Evolutionary conservation across 768 basidiomycete species (phyloP), one percentile per base, ranked within the genome.

Genomic region (Tylopilus felleus): DNA sequence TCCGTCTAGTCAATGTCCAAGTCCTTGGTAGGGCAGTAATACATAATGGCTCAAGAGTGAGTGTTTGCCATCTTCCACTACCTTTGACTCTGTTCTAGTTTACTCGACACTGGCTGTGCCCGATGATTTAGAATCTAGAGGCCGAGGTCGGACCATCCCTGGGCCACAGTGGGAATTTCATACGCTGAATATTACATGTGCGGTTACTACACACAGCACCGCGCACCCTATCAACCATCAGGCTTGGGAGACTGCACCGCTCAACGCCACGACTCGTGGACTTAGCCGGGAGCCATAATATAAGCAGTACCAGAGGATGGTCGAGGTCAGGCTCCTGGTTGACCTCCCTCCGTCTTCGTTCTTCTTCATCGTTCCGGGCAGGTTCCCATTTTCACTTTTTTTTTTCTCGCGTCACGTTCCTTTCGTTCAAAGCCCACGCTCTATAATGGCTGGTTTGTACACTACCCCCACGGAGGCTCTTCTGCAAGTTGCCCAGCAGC

Each of bases 381-480:
- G 61, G 63, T 53, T 33, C 60, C 65, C 56, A 5, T 47, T 22
- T 33, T 1, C 6, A 33, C 31, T 14, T 5, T 27, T 53, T 55
- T 2, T 56, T 51, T 8, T 35, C 16, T 41, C 17, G 0, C 27
- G 47, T 28, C 35, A 52, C 55, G 12, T 53, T 59, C 59, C 19
- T 46, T 58, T 56, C 35, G 38, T 19, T 42, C 7, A 4, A 48
- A 36, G 4, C 19, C 36, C 23, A 55, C 25, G n/a, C n/a, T 16
- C 21, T 35, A 54, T 16, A 10, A 59, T 60, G 65, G 62, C 56
- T 27, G 46, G 40, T 55, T 50, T 45, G 23, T 57, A 52, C 29
- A 23, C 58, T 38, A 69, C 67, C 16, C 68, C 67, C 22, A 69
- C 67, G 39, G 67, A 69, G 49, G 68, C 61, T 22, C 67, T 69